Conservation (phyloP, 495 filamentous ascomycete species). For the Lophium mytilinum region DNA sequence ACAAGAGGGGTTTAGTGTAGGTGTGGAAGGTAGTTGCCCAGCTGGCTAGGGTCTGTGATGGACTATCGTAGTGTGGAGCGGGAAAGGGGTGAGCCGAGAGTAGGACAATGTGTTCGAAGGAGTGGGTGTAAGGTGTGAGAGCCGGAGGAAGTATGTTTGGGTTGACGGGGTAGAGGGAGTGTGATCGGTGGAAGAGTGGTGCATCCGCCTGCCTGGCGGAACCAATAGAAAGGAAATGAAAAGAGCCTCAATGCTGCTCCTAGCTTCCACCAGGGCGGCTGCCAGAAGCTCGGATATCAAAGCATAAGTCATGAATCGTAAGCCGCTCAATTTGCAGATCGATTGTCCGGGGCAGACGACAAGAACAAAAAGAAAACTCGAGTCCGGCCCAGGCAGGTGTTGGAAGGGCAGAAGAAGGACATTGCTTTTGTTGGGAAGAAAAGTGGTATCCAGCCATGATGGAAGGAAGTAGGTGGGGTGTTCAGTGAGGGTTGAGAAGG, state of each 20-base stretch:
- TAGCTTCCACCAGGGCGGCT: slow-evolving; percentile 4
- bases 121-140: no score
- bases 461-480: background rate
- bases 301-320: slow-evolving; percentile 28
- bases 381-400: slow-evolving; percentile 8
- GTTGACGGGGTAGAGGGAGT: no score
- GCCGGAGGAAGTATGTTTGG: no score
- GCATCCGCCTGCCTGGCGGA: no score
- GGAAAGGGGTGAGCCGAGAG: background rate
- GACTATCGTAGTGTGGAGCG: background rate
- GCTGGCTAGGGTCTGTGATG: background rate
- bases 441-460: background rate
- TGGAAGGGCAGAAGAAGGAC: slow-evolving; percentile 9
- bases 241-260: slow-evolving; percentile 4
- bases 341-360: slow-evolving; percentile 12
- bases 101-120: no score
- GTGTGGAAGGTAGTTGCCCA: slow-evolving; percentile 52
- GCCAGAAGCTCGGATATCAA: slow-evolving; percentile 25
- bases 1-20: slow-evolving; percentile 65
- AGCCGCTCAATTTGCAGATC: slow-evolving; percentile 27
- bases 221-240: slow-evolving; percentile 1
- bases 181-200: no score
- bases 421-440: slow-evolving; percentile 12
- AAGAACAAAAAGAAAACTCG: slow-evolving; percentile 12
- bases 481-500: background rate